Evolutionary conservation across 1,284 basidiomycete genomes (phyloP), one percentile per base, ranked within the genome.

Genomic region (Ceratobasidium sp.): DNA sequence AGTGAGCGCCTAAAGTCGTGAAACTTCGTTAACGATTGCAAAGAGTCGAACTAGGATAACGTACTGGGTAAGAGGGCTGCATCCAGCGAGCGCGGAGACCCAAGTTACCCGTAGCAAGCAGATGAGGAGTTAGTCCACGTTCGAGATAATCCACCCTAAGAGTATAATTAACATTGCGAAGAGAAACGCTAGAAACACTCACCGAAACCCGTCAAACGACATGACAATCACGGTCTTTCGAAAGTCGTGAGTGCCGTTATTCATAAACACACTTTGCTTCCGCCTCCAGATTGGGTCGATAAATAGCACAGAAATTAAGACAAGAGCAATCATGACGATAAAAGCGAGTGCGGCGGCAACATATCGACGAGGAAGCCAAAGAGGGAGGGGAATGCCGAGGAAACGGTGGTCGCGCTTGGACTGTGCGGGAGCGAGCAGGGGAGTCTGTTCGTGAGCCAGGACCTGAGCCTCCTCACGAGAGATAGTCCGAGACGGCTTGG

Each of bases 171-270:
- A n/a, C 20, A 30, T 33, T 65, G 38, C 55, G 27, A 50, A 68
- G 12, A 55, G 38, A 48, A 16, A 52, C 38, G 20, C 18, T 67
- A 69, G 6, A 27, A 54, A 68, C 2, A 16, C 89, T 46, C 81
- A 91, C 93, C 94, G 88, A 57, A 96, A 85, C 0, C 95, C 95
- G 82, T 97, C 95, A 57, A 97, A 94, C 44, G 94, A 96, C 30
- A 97, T 90, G 67, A 97, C 88, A 30, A 97, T 83, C 18, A 96
- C 93, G 0, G 94, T 96, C 80, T 90, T 88, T 85, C 88, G 91
- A 85, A 93, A 95, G 46, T 90, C 87, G 81, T 94, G 91, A 0
- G 93, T 96, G 69, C 93, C 93, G 81, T 96, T 93, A 14, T 67
- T 74, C 71, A 74, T 74, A 46, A 74, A 74, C 2, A 74, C 71